These are phyloP conservation scores for Lentinula raphanica DNA, from an alignment of 768 basidiomycete species.

Conservation along the genomic window DNA sequence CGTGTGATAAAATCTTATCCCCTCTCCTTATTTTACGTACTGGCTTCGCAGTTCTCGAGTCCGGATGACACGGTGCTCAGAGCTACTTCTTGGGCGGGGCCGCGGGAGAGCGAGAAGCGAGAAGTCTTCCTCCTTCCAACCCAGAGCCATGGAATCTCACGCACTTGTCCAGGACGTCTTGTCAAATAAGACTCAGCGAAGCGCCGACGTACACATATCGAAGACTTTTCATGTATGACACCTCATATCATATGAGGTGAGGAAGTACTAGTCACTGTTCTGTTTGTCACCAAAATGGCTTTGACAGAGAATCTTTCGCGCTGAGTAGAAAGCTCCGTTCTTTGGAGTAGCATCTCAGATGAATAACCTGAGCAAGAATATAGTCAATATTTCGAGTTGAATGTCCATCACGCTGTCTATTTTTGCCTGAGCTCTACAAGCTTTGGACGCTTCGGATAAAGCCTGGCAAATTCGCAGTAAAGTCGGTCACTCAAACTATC, in stretches of 20 bases:
- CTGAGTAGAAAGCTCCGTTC: too few relatives aligned
- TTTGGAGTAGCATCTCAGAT: too few relatives aligned
- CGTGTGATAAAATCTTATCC: neutral
- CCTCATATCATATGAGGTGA: neutral
- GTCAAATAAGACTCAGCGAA: neutral
- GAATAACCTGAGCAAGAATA: too few relatives aligned
- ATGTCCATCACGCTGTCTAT: neutral
- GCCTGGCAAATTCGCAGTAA: neutral
- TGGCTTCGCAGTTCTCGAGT: neutral
- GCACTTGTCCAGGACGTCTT: neutral
- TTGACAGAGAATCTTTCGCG: neutral
- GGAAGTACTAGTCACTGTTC: neutral
- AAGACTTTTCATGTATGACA: neutral
- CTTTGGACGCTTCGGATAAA: too few relatives aligned
- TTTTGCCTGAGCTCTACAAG: neutral
- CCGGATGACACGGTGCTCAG: neutral
- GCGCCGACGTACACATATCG: too few relatives aligned
- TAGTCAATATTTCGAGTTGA: neutral
- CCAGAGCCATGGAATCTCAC: neutral
- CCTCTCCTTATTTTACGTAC: neutral
- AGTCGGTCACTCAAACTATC: neutral
- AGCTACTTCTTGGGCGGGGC: neutral
- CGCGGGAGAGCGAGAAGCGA: neutral
- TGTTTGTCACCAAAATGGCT: neutral
- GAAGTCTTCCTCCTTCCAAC: too few relatives aligned